Conservation (phyloP, 2,329 filamentous ascomycete genomes). For the Fusarium guadeloupense region DNA sequence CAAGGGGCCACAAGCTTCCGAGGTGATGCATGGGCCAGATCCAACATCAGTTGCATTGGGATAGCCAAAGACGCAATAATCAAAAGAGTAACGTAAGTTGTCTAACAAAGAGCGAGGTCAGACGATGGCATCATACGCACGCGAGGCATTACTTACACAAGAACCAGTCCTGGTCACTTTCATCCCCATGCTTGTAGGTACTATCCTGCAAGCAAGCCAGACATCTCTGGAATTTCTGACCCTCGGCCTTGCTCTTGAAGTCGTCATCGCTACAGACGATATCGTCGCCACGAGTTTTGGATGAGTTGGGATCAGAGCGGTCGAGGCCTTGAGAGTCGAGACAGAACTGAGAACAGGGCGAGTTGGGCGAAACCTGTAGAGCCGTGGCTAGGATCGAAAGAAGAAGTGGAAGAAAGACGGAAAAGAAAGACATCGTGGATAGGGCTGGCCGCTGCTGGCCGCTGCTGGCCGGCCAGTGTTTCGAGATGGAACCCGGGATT, state of each 20-base stretch:
- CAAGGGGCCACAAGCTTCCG: constrained; percentile 60
- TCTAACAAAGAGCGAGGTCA: constrained; percentile 49
- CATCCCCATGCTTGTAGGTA: constrained; percentile 55
- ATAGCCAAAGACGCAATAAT: constrained; percentile 62
- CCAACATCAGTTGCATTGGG: constrained; percentile 57
- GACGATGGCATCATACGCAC: neutral
- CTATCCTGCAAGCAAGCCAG: constrained; percentile 64
- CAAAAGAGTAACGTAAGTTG: constrained; percentile 62
- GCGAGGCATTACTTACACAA: constrained; percentile 56
- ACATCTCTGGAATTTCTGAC: constrained; percentile 60
- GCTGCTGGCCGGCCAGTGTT: constrained; percentile 5
- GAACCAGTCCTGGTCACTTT: constrained; percentile 66
- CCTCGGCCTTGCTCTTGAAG: constrained; percentile 50
- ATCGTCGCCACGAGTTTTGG: constrained; percentile 55
- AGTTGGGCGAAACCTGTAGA: constrained; percentile 63
- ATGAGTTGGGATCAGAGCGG: constrained; percentile 57
- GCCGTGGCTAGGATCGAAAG: constrained; percentile 45
- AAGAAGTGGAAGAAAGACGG: constrained; percentile 6
- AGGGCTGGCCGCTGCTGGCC: neutral
- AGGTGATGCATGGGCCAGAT: constrained; percentile 61
- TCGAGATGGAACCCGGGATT: constrained; percentile 1
- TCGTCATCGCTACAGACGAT: constrained; percentile 59
- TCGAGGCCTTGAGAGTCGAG: constrained; percentile 54
- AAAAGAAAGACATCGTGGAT: constrained; percentile 11
- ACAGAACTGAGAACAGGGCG: constrained; percentile 63